Percentiles rank a stretch among this genome's conserved stretches.
Evolutionary conservation across 352 stramenopile genomes (phyloP).

Genomic region (Peronosclerospora sorghi): DNA sequence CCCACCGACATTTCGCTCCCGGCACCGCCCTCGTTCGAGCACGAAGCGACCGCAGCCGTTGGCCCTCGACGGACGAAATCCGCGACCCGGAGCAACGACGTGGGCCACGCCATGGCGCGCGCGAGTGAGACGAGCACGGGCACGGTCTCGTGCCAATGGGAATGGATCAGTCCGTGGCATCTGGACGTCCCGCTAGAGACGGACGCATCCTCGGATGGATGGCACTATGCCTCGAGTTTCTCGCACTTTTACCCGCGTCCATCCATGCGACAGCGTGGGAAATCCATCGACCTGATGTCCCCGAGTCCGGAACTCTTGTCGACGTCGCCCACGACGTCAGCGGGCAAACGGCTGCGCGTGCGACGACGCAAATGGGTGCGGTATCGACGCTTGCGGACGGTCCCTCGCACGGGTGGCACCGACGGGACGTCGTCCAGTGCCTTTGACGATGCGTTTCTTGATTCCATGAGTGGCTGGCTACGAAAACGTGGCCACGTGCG

Average conservation of each 20-base stretch:
- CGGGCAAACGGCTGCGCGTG: conserved; percentile 35
- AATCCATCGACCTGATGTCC: conserved; percentile 15
- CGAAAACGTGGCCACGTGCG: conserved; percentile 53
- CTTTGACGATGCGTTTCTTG: conserved; percentile 61
- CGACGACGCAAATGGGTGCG: conserved; percentile 60
- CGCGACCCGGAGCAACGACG: conserved; percentile 4
- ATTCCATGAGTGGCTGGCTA: conserved; percentile 64
- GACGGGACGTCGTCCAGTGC: conserved; percentile 17
- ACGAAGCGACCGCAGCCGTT: no score
- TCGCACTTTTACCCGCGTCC: conserved; percentile 32
- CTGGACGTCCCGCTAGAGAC: conserved; percentile 22
- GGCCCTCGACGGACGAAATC: conserved; percentile 22
- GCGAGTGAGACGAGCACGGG: conserved; percentile 3
- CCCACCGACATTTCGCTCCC: conserved; percentile 44
- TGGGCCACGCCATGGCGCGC: not conserved
- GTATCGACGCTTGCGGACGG: conserved; percentile 30
- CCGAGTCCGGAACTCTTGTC: conserved; percentile 9
- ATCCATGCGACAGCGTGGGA: conserved; percentile 11
- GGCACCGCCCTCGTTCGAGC: conserved; percentile 1
- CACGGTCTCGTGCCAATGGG: conserved; percentile 23
- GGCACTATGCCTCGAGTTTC: conserved; percentile 58
- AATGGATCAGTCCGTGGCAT: conserved; percentile 70
- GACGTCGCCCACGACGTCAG: conserved; percentile 13
- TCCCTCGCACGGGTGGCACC: not conserved
- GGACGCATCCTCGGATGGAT: conserved; percentile 32